Conservation (phyloP, 1,139 yeast species). For the Debaryomyces sp. region DNA sequence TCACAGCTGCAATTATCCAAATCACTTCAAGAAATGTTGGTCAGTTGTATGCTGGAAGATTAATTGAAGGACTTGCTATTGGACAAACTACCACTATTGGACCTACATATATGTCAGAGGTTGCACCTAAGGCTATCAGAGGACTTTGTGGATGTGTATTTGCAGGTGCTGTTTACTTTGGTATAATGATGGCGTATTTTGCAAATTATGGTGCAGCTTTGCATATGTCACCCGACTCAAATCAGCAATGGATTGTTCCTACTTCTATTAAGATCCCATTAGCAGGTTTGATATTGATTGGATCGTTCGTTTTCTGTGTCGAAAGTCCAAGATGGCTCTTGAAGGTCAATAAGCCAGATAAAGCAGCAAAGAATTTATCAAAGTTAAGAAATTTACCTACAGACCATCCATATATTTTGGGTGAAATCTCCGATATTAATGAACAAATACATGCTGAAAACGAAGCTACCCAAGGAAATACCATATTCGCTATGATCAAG, state of each 20-base stretch:
- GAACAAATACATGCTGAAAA: conserved; percentile 45
- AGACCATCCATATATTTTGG: conserved; percentile 53
- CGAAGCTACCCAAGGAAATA: conserved; percentile 33
- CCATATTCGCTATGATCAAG: conserved; percentile 27
- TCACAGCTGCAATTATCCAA: conserved; percentile 51
- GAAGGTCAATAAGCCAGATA: conserved; percentile 37
- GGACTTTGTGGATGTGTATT: no score
- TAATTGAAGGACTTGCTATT: conserved; percentile 56
- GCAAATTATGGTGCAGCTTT: conserved; percentile 43
- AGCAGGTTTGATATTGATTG: conserved; percentile 43
- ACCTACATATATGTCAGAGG: conserved; percentile 56
- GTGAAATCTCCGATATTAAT: conserved; percentile 55
- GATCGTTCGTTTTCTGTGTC: conserved; percentile 38
- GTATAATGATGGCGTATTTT: no score
- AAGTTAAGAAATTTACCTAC: conserved; percentile 51
- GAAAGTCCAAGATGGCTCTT: conserved; percentile 53
- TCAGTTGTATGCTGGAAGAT: conserved; percentile 56
- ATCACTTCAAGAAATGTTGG: conserved; percentile 46
- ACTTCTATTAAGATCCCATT: conserved; percentile 41
- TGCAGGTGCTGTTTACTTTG: no score
- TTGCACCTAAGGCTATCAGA: conserved; percentile 56
- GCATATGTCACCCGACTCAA: conserved; percentile 29
- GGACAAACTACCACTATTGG: conserved; percentile 63
- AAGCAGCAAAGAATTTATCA: conserved; percentile 40
- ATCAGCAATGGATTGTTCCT: conserved; percentile 43